These are phyloP conservation scores for Linum tenue DNA, from an alignment of 345 rosid species.

Conservation along the genomic window DNA sequence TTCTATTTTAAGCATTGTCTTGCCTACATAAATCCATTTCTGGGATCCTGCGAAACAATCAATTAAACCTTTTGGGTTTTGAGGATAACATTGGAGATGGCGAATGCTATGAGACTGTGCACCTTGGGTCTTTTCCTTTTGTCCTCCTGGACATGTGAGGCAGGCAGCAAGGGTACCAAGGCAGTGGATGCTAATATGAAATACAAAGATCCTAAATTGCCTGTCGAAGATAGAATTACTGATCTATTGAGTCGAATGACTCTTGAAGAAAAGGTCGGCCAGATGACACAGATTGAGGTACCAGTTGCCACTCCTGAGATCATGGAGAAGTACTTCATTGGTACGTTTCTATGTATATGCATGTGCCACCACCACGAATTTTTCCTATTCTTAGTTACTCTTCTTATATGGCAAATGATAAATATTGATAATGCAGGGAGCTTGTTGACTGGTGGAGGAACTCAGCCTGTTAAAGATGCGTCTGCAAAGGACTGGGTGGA, in stretches of 20 bases:
- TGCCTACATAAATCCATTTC: not conserved
- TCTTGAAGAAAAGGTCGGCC: not conserved
- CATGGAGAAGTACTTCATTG: not conserved
- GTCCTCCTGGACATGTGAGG: not conserved
- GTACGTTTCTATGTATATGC: not conserved
- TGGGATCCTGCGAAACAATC: not conserved
- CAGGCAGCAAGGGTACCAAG: not conserved
- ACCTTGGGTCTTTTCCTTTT: not conserved
- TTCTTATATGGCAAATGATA: not conserved
- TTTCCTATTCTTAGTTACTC: not conserved
- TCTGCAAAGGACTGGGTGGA: slow-evolving; percentile 3
- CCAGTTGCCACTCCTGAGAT: not conserved
- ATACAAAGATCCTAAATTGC: not conserved
- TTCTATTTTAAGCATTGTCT: not conserved
- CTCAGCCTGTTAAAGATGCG: not conserved
- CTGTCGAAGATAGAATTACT: not conserved
- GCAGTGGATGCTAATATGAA: not conserved
- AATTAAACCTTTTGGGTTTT: not conserved
- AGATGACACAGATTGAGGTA: not conserved
- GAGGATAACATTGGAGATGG: not conserved
- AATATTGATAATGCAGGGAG: not conserved
- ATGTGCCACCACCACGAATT: not conserved
- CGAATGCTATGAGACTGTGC: not conserved
- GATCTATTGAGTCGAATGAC: not conserved
- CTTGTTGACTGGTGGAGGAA: slow-evolving; percentile 2